Conservation (phyloP, 1,139 yeast species). For the Kodamaea fungicola region DNA sequence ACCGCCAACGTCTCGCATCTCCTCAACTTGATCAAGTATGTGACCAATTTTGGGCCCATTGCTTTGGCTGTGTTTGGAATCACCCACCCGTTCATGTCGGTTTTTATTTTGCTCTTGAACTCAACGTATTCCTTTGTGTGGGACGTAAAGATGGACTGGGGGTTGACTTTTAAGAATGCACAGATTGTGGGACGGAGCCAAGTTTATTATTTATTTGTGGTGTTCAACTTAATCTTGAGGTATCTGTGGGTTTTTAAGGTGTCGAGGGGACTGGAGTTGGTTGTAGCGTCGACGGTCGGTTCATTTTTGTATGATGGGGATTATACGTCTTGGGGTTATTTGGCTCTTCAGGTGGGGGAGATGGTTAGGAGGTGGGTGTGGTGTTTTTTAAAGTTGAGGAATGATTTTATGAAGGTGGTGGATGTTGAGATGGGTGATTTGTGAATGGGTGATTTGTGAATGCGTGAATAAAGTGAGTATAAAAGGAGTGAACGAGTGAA, state of each 20-base stretch:
- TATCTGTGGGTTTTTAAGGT: conserved; percentile 64
- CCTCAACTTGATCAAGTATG: conserved; percentile 70
- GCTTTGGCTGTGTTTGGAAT: conserved; percentile 6
- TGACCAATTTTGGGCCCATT: conserved; percentile 58
- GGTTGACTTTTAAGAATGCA: conserved; percentile 29
- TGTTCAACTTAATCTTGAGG: conserved; percentile 59
- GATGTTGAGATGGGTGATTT: not conserved
- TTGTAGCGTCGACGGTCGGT: conserved; percentile 11
- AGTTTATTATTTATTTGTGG: conserved; percentile 46
- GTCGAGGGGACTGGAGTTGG: conserved; percentile 11
- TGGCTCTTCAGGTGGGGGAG: conserved; percentile 67
- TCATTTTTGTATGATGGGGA: conserved; percentile 39
- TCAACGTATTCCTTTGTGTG: conserved; percentile 78
- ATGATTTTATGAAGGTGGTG: conserved; percentile 55
- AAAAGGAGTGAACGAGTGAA: too few species aligned
- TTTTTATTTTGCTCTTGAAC: conserved; percentile 61
- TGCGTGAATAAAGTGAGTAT: too few species aligned
- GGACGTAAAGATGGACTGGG: conserved; percentile 93
- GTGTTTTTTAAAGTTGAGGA: conserved; percentile 81
- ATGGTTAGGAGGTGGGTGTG: conserved; percentile 82
- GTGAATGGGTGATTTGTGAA: too few species aligned
- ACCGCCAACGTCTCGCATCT: conserved; percentile 56
- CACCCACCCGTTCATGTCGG: conserved; percentile 19
- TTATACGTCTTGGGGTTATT: conserved; percentile 57
- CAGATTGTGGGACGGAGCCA: conserved; percentile 5